A percentile compares a stretch with the other conserved stretches of the same genome.
Evolutionary conservation across 768 basidiomycete genomes (phyloP).

Genomic region (Phanerochaete sordida): DNA sequence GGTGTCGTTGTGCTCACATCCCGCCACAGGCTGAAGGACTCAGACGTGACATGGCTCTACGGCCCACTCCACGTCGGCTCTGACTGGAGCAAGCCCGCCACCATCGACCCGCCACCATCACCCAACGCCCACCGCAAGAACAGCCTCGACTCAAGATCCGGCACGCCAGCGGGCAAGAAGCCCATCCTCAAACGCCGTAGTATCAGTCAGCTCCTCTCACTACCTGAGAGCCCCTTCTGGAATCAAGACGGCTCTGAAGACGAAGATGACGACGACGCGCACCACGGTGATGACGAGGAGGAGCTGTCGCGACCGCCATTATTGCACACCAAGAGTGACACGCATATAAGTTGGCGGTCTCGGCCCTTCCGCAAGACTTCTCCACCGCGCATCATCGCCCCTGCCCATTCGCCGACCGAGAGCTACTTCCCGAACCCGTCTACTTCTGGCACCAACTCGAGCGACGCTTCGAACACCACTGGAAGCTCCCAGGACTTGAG

Average conservation of each 20-base stretch:
- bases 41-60: constrained; percentile 98
- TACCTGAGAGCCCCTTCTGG: constrained; percentile 24
- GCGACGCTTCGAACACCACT: constrained; percentile 27
- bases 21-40: constrained; percentile 88
- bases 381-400: constrained; percentile 58
- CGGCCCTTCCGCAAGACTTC: constrained; percentile 57
- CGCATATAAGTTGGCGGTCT: constrained; percentile 55
- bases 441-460: constrained; percentile 17
- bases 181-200: constrained; percentile 96
- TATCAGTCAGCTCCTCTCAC: constrained; percentile 76
- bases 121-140: constrained; percentile 5
- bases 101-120: background rate
- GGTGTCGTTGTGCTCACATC: background rate
- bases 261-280: background rate
- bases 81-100: constrained; percentile 44
- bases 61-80: constrained; percentile 95
- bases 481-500: constrained; percentile 30
- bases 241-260: constrained; percentile 13
- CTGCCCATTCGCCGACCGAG: constrained; percentile 9
- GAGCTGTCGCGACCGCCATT: constrained; percentile 49
- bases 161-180: constrained; percentile 42
- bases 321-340: constrained; percentile 85
- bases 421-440: constrained; percentile 21
- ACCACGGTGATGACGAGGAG: constrained; percentile 2
- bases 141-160: background rate